These are phyloP conservation scores for Neospermospora avenae DNA, from an alignment of 2,329 filamentous ascomycete genomes.

Conservation along the genomic window DNA sequence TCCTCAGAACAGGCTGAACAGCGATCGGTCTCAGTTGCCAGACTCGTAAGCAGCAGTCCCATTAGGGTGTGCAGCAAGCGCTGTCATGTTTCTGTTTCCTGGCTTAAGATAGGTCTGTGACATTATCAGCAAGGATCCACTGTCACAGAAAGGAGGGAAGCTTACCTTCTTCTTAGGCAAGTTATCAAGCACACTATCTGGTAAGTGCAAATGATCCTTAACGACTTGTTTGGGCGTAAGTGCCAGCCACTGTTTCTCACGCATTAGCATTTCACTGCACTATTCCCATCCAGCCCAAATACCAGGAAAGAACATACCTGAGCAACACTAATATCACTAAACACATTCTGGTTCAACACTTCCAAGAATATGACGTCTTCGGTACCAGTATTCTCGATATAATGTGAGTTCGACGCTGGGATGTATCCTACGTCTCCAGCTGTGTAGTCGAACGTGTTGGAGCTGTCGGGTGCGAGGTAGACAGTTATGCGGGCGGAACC, in stretches of 20 bases:
- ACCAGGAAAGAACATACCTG: conserved; percentile 26
- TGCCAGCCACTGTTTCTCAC: conserved; percentile 48
- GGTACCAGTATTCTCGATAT: conserved; percentile 58
- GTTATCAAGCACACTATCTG: conserved; percentile 37
- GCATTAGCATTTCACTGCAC: too few species aligned
- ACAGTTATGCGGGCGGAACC: conserved; percentile 55
- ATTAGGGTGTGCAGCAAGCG: conserved; percentile 21
- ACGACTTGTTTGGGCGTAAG: conserved; percentile 34
- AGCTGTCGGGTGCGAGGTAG: conserved; percentile 47
- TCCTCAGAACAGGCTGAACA: too few species aligned
- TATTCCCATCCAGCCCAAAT: too few species aligned
- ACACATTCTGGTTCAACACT: conserved; percentile 47
- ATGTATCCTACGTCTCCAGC: conserved; percentile 57
- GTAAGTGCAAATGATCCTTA: conserved; percentile 34
- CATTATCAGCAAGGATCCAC: neutral
- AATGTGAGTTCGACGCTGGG: conserved; percentile 52
- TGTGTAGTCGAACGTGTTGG: conserved; percentile 36
- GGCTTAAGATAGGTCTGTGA: conserved; percentile 39
- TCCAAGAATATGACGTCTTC: conserved; percentile 58
- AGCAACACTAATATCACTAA: conserved; percentile 49
- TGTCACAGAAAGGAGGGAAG: too few species aligned
- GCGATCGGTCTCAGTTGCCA: neutral
- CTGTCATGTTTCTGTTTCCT: conserved; percentile 36
- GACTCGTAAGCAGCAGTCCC: conserved; percentile 21
- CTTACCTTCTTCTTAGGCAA: conserved; percentile 40